These are phyloP conservation scores for Saccharomyces pastorianus DNA, from an alignment of 1,139 yeast genomes.

Conservation along the genomic window DNA sequence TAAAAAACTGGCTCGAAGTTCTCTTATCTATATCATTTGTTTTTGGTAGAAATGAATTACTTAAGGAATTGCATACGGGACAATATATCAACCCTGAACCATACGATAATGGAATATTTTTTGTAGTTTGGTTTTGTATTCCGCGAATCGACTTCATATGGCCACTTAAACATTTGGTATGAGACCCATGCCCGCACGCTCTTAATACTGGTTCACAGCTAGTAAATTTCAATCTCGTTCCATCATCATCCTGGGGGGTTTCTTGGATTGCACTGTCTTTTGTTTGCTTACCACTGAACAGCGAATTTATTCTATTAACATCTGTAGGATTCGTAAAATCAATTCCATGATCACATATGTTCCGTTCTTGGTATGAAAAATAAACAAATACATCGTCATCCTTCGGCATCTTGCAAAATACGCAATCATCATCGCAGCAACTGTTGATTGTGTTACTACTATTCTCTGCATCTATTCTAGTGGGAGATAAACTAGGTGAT, in stretches of 20 bases:
- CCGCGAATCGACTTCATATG: conserved; percentile 47
- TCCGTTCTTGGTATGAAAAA: conserved; percentile 25
- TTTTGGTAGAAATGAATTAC: conserved; percentile 72
- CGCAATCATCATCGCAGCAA: conserved; percentile 57
- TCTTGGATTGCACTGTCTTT: neutral
- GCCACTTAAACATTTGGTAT: conserved; percentile 64
- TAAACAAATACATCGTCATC: conserved; percentile 61
- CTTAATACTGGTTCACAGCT: conserved; percentile 45
- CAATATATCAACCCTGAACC: conserved; percentile 72
- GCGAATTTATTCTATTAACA: neutral
- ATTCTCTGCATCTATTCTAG: conserved; percentile 22
- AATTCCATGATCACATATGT: conserved; percentile 21
- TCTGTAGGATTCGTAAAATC: conserved; percentile 7
- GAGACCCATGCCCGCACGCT: conserved; percentile 95
- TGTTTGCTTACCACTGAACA: neutral
- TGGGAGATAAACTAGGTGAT: conserved; percentile 21
- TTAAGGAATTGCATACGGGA: conserved; percentile 83
- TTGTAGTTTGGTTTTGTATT: conserved; percentile 64
- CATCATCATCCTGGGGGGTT: neutral
- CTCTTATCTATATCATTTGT: conserved; percentile 7
- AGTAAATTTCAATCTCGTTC: neutral
- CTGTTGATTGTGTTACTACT: conserved; percentile 56
- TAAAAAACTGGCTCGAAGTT: conserved; percentile 8
- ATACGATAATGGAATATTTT: conserved; percentile 71
- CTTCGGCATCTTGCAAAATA: conserved; percentile 79